Evolutionary conservation across 2,329 filamentous ascomycete species (phyloP), one percentile per base, ranked within the genome.

Genomic region (Hymenoscyphus albidus): DNA sequence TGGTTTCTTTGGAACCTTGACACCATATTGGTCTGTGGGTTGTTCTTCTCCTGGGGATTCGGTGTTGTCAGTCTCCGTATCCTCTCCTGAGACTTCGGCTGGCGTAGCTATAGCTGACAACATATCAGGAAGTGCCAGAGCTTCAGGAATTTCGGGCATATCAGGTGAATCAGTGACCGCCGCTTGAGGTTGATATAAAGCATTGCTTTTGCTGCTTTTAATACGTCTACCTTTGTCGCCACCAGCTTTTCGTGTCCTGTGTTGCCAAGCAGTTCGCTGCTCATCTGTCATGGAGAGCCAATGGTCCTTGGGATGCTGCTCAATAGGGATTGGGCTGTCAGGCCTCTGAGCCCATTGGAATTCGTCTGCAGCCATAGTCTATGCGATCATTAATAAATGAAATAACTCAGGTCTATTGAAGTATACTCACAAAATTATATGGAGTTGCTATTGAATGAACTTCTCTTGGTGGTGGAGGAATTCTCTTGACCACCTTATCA

Each of bases 1-100:
- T 14, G 65, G 65, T 56, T 71, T 70, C 31, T 70, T 72, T 5
- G 73, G 72, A 14, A 74, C 65, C 35, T 66, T 67, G n/a, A 72
- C 69, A 39, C 73, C 73, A 61, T 69, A 71, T 54, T 71, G 67
- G 61, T 76, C 74, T 14, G 67, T 65, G 32, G 69, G 65, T 44
- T 71, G 64, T 14, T 70, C 69, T 57, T 68, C 67, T 9, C 66
- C 68, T 51, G 68, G 68, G 5, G 67, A 65, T 16, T 65, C 63
- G 2, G 63, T 62, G 5, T 63, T 57, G 32, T 69, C 68, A 18
- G 65, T 66, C 61, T 70, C 70, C 5, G 62, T 64, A 13, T 70
- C 62, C 16, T 73, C 71, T 58, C 61, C 60, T 22, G 67, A 67
- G 14, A 66, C 65, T 14, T 62, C 63, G 18, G 64, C 64, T 54